Percentiles rank a stretch among this genome's conserved stretches.
Conservation (phyloP, 108 stramenopile species). For the Fragilariopsis cylindrus region DNA sequence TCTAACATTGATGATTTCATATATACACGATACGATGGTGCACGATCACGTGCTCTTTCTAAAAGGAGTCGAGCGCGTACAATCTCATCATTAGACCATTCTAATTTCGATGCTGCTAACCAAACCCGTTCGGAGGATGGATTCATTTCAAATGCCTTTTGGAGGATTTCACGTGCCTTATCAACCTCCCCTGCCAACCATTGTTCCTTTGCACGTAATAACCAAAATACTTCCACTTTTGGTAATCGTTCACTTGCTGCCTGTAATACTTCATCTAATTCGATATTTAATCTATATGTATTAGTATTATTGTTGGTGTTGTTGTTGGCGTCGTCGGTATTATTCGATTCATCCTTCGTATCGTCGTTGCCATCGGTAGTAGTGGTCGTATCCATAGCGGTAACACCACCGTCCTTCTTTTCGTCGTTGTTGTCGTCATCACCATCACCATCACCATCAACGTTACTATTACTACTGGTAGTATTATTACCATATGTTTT, state of each 20-base stretch:
- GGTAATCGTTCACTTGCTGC: slow-evolving; percentile 86
- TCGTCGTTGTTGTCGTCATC: no score
- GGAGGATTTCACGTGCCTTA: slow-evolving; percentile 88
- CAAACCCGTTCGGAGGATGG: slow-evolving; percentile 95
- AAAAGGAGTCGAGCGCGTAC: slow-evolving; percentile 90
- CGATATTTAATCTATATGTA: slow-evolving; percentile 61
- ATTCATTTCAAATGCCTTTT: slow-evolving; percentile 92
- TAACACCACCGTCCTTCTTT: no score
- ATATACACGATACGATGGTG: slow-evolving; percentile 85
- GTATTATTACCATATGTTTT: slow-evolving; percentile 34
- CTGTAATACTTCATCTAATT: slow-evolving; percentile 77
- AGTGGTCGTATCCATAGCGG: no score
- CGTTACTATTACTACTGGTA: no score
- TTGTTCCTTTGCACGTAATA: slow-evolving; percentile 95
- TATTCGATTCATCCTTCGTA: neutral
- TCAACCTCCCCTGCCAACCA: slow-evolving; percentile 90
- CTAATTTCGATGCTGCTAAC: slow-evolving; percentile 97
- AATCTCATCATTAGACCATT: slow-evolving; percentile 94
- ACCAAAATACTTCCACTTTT: slow-evolving; percentile 94
- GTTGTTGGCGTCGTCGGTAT: neutral
- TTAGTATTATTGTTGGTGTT: neutral
- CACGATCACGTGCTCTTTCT: slow-evolving; percentile 79
- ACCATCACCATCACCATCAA: no score
- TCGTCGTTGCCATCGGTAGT: neutral
- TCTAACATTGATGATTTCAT: slow-evolving; percentile 96